Evolutionary conservation across 2,329 filamentous ascomycete species (phyloP).

Genomic region (Verticillium tricorpus): DNA sequence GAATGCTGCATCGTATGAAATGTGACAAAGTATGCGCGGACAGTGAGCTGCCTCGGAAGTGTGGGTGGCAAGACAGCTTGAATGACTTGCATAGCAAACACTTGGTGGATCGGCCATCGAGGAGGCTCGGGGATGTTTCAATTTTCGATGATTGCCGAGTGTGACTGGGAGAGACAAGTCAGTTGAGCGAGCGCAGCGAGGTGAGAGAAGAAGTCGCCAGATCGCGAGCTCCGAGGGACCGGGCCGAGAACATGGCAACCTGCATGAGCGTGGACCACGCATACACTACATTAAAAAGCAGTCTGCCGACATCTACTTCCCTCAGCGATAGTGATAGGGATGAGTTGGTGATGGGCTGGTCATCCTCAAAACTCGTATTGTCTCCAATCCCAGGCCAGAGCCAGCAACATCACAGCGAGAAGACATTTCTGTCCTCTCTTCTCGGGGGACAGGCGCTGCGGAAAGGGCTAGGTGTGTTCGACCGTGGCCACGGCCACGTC

Average conservation of each 20-base stretch:
- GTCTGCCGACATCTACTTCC: neutral
- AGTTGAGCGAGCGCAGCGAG: neutral
- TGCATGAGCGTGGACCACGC: neutral
- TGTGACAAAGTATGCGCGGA: neutral
- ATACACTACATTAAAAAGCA: neutral
- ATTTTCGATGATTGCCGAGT: neutral
- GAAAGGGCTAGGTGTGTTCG: neutral
- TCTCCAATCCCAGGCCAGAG: neutral
- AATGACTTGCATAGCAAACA: neutral
- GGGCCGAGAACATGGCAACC: neutral
- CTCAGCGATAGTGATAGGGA: neutral
- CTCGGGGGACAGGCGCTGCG: neutral
- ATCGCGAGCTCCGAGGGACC: neutral
- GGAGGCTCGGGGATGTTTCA: neutral
- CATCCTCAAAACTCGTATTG: neutral
- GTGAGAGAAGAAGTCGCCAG: neutral
- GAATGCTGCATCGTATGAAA: neutral
- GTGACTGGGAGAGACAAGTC: neutral
- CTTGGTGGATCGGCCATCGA: neutral
- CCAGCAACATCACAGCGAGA: neutral
- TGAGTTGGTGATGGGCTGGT: neutral
- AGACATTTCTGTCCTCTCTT: neutral
- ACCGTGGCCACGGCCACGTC: neutral
- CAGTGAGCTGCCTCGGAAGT: neutral
- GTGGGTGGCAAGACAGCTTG: neutral